These are phyloP conservation scores for Fomitopsis schrenkii DNA, from an alignment of 1,284 basidiomycete species.

Conservation along the genomic window DNA sequence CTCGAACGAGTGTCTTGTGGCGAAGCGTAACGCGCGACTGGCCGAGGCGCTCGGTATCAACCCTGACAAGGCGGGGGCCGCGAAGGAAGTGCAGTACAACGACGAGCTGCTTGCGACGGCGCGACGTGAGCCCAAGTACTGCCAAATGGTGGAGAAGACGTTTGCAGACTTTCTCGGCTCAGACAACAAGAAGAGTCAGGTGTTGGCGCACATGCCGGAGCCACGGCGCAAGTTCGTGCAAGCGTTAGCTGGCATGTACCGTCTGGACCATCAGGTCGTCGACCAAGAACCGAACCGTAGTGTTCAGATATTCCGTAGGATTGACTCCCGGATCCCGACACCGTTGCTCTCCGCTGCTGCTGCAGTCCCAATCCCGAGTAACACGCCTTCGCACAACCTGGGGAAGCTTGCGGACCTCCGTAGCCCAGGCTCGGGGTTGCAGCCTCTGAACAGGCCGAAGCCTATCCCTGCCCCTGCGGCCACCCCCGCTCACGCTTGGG, in stretches of 20 bases:
- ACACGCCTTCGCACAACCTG: slow-evolving; percentile 30
- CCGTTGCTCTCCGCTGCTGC: slow-evolving; percentile 59
- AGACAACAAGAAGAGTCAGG: slow-evolving; percentile 57
- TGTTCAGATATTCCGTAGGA: slow-evolving; percentile 74
- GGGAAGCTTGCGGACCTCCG: slow-evolving; percentile 60
- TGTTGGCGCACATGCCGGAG: slow-evolving; percentile 79
- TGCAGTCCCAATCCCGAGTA: slow-evolving; percentile 20
- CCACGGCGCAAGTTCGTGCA: slow-evolving; percentile 78
- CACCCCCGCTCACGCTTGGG: slow-evolving; percentile 7
- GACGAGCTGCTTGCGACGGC: slow-evolving; percentile 63
- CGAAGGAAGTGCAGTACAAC: slow-evolving; percentile 46
- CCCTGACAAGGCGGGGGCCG: slow-evolving; percentile 33
- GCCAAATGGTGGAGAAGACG: slow-evolving; percentile 70
- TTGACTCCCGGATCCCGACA: slow-evolving; percentile 75
- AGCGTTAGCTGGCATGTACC: slow-evolving; percentile 72
- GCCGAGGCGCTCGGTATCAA: slow-evolving; percentile 87
- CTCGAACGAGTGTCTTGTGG: slow-evolving; percentile 74
- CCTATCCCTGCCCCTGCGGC: slow-evolving; percentile 14
- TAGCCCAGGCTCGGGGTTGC: slow-evolving; percentile 15
- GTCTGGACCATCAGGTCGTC: slow-evolving; percentile 79
- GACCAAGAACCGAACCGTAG: slow-evolving; percentile 81
- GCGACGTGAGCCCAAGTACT: slow-evolving; percentile 60
- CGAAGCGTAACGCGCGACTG: slow-evolving; percentile 80
- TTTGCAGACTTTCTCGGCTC: slow-evolving; percentile 75
- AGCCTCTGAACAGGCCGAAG: slow-evolving; percentile 18